Evolutionary conservation across 1,284 basidiomycete genomes (phyloP).

Genomic region (Ustanciosporium gigantosporum): DNA sequence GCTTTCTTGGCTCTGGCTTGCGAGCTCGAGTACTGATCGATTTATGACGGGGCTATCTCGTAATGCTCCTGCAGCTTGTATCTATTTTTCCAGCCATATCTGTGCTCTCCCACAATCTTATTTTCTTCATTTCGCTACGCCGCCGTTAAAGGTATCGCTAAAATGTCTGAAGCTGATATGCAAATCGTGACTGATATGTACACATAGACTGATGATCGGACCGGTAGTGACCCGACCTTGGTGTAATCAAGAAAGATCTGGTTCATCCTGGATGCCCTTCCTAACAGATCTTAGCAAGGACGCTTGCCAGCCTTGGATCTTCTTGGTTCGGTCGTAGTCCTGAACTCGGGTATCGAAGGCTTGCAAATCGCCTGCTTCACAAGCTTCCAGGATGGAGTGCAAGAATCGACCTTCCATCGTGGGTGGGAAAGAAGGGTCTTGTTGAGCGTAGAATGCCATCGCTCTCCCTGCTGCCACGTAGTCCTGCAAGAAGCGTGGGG

Average conservation of each 20-base stretch:
- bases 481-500: slow-evolving; percentile 23
- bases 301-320: slow-evolving; percentile 56
- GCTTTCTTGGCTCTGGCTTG: slow-evolving; percentile 26
- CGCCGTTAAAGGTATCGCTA: too few species aligned
- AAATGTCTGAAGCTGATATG: too few species aligned
- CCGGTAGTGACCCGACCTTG: too few species aligned
- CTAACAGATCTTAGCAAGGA: slow-evolving; percentile 50
- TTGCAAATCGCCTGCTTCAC: slow-evolving; percentile 54
- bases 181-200: too few species aligned
- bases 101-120: too few species aligned
- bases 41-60: too few species aligned
- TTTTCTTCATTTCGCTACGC: too few species aligned
- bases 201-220: too few species aligned
- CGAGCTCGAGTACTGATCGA: slow-evolving; percentile 27
- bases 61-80: too few species aligned
- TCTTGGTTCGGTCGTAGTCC: slow-evolving; percentile 58
- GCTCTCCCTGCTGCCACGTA: slow-evolving; percentile 55
- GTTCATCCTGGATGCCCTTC: slow-evolving; percentile 55
- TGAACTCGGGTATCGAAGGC: slow-evolving; percentile 51
- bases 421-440: slow-evolving; percentile 55
- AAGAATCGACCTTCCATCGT: slow-evolving; percentile 59
- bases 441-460: slow-evolving; percentile 59
- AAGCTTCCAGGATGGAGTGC: slow-evolving; percentile 51
- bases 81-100: too few species aligned
- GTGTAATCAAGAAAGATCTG: slow-evolving; percentile 57